Percentiles rank a stretch among this genome's conserved stretches.
phyloP scores from a whole-genome alignment of 2,329 filamentous ascomycete genomes.

The Neocucurbitaria cava region DNA sequence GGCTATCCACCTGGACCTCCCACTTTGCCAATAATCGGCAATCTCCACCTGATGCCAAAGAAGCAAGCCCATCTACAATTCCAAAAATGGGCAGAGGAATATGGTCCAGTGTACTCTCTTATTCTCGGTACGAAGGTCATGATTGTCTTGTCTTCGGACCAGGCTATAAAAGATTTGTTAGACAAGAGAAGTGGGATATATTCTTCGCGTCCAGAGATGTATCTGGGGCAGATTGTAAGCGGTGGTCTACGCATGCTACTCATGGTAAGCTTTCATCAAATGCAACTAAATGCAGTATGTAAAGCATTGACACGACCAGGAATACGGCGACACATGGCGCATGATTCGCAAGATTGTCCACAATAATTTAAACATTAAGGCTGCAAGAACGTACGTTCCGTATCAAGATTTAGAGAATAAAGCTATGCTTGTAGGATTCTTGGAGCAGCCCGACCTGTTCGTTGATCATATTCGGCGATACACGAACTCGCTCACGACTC shows the following conservation, averaged over 20 bases:
- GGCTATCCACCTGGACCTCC: slow-evolving; percentile 59
- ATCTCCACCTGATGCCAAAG: slow-evolving; percentile 58
- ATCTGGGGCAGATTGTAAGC: slow-evolving; percentile 17
- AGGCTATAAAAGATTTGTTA: slow-evolving; percentile 59
- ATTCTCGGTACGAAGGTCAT: slow-evolving; percentile 58
- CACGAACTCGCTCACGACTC: slow-evolving; percentile 57
- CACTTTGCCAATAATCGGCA: slow-evolving; percentile 60
- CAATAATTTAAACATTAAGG: slow-evolving; percentile 26
- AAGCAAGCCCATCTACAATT: slow-evolving; percentile 56
- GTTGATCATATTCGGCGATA: slow-evolving; percentile 57
- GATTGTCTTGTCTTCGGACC: slow-evolving; percentile 56
- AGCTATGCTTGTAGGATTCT: slow-evolving; percentile 59
- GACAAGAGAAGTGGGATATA: slow-evolving; percentile 61
- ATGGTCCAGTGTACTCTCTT: slow-evolving; percentile 60
- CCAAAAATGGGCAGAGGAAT: slow-evolving; percentile 60
- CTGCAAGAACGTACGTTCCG: slow-evolving; percentile 45
- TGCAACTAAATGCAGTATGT: neutral
- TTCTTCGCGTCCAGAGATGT: slow-evolving; percentile 53
- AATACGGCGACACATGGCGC: slow-evolving; percentile 23
- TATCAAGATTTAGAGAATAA: slow-evolving; percentile 65
- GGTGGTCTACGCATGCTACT: slow-evolving; percentile 15
- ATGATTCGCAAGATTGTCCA: slow-evolving; percentile 30
- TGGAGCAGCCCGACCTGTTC: slow-evolving; percentile 54
- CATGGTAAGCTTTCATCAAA: slow-evolving; percentile 12
- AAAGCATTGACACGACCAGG: slow-evolving; percentile 3